Percentiles rank a stretch among this genome's conserved stretches.
These are phyloP conservation scores for Parastagonospora nodorum DNA, from an alignment of 2,329 filamentous ascomycete genomes.

Conservation along the genomic window DNA sequence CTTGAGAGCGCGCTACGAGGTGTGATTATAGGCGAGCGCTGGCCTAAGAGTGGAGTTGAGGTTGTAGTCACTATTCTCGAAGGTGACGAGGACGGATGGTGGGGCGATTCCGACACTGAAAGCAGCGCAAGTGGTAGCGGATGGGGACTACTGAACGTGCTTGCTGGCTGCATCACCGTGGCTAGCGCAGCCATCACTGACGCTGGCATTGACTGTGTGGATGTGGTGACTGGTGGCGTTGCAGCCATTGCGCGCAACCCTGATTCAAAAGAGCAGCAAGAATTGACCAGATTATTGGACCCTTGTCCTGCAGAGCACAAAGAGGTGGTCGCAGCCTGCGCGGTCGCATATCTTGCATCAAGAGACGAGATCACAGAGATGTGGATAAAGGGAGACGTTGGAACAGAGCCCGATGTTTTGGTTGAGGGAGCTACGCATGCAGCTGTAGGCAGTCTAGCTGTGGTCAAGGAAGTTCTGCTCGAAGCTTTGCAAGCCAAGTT, in stretches of 20 bases:
- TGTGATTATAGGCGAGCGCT: constrained; percentile 88
- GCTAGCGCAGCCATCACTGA: constrained; percentile 91
- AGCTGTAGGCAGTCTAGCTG: constrained; percentile 62
- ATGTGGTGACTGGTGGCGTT: constrained; percentile 86
- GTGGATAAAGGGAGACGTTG: constrained; percentile 82
- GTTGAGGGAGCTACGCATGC: constrained; percentile 69
- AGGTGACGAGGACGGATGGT: constrained; percentile 81
- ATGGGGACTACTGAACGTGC: constrained; percentile 89
- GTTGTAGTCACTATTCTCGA: constrained; percentile 92
- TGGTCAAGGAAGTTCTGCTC: constrained; percentile 65
- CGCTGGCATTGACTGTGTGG: constrained; percentile 94
- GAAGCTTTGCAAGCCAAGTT: constrained; percentile 51
- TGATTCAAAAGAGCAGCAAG: constrained; percentile 25
- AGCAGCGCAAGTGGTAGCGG: constrained; percentile 62
- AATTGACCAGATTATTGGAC: constrained; percentile 69
- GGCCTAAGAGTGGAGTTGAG: constrained; percentile 99
- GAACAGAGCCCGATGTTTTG: constrained; percentile 56
- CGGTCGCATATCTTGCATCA: constrained; percentile 84
- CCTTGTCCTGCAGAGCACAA: constrained; percentile 81
- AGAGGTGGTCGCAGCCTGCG: constrained; percentile 79
- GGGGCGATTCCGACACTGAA: constrained; percentile 54
- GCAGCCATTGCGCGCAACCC: constrained; percentile 70
- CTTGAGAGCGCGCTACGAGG: constrained; percentile 89
- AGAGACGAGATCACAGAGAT: constrained; percentile 92
- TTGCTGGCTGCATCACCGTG: constrained; percentile 91